Percentiles rank a stretch among this genome's conserved stretches.
phyloP scores from a whole-genome alignment of 1,284 basidiomycete species.

The Cryptococcus amylolentus region DNA sequence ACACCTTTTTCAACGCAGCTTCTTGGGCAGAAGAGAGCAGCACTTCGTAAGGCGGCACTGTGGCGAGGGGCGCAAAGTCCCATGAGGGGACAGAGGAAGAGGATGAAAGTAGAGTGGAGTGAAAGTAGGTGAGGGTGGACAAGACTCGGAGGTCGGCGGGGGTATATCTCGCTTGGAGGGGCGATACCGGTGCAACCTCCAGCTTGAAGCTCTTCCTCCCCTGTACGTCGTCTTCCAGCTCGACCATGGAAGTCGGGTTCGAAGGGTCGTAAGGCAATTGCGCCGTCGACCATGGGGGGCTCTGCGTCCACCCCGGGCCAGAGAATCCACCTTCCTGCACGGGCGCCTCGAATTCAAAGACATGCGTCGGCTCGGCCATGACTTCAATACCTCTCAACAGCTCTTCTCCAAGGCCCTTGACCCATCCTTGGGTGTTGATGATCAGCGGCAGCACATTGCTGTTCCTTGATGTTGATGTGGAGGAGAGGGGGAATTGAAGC shows the following conservation, averaged over 20 bases:
- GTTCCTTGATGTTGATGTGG: slow-evolving; percentile 43
- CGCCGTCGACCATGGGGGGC: slow-evolving; percentile 17
- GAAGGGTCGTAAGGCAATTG: slow-evolving; percentile 14
- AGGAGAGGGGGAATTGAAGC: slow-evolving; percentile 55
- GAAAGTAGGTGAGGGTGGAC: slow-evolving; percentile 75
- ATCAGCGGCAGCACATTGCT: slow-evolving; percentile 70
- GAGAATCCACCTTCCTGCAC: slow-evolving; percentile 13
- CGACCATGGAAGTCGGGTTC: neutral
- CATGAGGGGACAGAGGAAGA: slow-evolving; percentile 51
- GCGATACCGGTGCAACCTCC: slow-evolving; percentile 38
- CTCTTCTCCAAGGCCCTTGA: slow-evolving; percentile 86
- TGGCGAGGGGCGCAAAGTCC: slow-evolving; percentile 70
- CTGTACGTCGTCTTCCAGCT: neutral
- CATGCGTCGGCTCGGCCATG: slow-evolving; percentile 61
- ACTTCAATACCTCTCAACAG: slow-evolving; percentile 67
- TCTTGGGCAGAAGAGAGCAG: slow-evolving; percentile 28
- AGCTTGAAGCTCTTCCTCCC: slow-evolving; percentile 18
- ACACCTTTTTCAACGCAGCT: slow-evolving; percentile 51
- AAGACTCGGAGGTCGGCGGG: slow-evolving; percentile 72
- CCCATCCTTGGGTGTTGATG: slow-evolving; percentile 96
- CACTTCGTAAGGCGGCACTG: slow-evolving; percentile 65
- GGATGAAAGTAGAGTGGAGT: slow-evolving; percentile 50
- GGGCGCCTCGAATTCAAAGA: slow-evolving; percentile 57
- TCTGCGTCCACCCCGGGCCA: slow-evolving; percentile 29
- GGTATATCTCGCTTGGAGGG: slow-evolving; percentile 57